phyloP scores from a whole-genome alignment of 2,329 filamentous ascomycete genomes.

The Ophiostoma angusticollis region DNA sequence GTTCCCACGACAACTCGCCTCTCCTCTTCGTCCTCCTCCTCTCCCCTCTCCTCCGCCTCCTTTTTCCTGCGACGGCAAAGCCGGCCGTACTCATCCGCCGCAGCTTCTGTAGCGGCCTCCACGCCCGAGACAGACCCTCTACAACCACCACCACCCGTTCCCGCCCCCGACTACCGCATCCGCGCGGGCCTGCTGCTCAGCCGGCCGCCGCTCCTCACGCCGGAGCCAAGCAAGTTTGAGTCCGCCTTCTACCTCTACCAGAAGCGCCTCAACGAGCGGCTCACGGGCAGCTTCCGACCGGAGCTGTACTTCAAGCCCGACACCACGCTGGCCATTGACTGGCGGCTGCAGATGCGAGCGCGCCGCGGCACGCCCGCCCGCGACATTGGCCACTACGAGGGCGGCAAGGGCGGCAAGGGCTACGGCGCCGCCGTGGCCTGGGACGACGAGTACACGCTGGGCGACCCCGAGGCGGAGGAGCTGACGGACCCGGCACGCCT shows the following conservation, averaged over 20 bases:
- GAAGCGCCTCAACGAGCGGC: slow-evolving; percentile 86
- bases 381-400: slow-evolving; percentile 72
- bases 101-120: slow-evolving; percentile 18
- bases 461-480: slow-evolving; percentile 44
- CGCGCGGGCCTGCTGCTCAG: slow-evolving; percentile 67
- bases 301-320: slow-evolving; percentile 93
- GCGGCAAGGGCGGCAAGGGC: slow-evolving; percentile 24
- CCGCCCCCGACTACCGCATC: slow-evolving; percentile 31
- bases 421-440: slow-evolving; percentile 47
- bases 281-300: slow-evolving; percentile 73
- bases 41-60: background rate
- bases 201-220: slow-evolving; percentile 76
- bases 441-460: slow-evolving; percentile 82
- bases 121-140: slow-evolving; percentile 18
- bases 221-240: slow-evolving; percentile 75
- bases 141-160: slow-evolving; percentile 19
- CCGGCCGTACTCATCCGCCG: slow-evolving; percentile 23
- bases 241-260: slow-evolving; percentile 94
- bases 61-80: too few species aligned
- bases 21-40: slow-evolving; percentile 1
- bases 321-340: slow-evolving; percentile 73
- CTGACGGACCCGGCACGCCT: slow-evolving; percentile 42
- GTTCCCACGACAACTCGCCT: background rate
- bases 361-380: slow-evolving; percentile 61
- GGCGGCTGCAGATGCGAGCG: slow-evolving; percentile 72